Percentiles rank a stretch among this genome's conserved stretches.
These are phyloP conservation scores for Linnemannia zychae DNA, from an alignment of 192 early-diverging fungal genomes.

Conservation along the genomic window DNA sequence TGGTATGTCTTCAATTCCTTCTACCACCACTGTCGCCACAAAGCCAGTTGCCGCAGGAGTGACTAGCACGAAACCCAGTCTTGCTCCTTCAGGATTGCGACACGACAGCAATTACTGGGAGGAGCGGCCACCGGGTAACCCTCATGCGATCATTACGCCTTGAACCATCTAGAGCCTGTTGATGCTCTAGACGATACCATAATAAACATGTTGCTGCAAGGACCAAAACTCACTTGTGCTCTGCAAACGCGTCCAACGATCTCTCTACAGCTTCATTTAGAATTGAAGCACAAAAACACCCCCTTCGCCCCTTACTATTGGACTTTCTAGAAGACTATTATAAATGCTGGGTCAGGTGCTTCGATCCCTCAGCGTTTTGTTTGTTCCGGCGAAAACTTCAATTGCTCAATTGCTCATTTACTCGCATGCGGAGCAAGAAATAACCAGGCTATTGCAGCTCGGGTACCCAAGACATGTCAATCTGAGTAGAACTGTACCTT, in stretches of 20 bases:
- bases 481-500: too few relatives aligned
- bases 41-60: not conserved
- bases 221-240: too few relatives aligned
- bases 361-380: not conserved
- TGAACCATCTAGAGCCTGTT: not conserved
- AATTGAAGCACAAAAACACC: not conserved
- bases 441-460: not conserved
- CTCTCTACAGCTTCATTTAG: too few relatives aligned
- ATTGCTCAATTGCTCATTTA: not conserved
- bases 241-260: too few relatives aligned
- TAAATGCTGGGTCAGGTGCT: not conserved
- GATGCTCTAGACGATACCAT: not conserved
- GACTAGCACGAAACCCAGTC: not conserved
- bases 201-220: not conserved
- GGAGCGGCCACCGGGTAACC: slow-evolving; percentile 28
- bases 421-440: not conserved
- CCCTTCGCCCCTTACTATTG: not conserved
- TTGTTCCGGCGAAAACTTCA: not conserved
- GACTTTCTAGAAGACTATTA: not conserved
- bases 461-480: too few relatives aligned
- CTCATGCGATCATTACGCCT: slow-evolving; percentile 19
- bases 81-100: not conserved
- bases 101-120: slow-evolving; percentile 22
- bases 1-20: not conserved
- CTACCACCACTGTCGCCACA: not conserved